A percentile compares a stretch with the other conserved stretches of the same genome.
These are phyloP conservation scores for Suhomyces emberorum DNA, from an alignment of 805 yeast genomes.

Conservation along the genomic window DNA sequence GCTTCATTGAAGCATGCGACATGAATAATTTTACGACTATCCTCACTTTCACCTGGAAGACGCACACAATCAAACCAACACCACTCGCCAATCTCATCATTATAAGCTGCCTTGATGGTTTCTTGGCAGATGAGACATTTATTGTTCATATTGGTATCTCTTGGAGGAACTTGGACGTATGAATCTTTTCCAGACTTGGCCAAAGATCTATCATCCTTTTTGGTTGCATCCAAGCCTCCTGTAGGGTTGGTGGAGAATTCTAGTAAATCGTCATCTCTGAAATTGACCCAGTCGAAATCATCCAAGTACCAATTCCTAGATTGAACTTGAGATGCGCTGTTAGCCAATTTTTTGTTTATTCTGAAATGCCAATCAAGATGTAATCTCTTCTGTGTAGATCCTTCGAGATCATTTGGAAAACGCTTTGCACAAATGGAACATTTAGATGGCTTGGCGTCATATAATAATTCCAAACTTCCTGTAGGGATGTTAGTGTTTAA, in stretches of 20 bases:
- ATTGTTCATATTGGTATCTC: conserved; percentile 33
- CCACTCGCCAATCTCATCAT: conserved; percentile 46
- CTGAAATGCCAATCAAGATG: conserved; percentile 98
- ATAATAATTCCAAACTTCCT: conserved; percentile 39
- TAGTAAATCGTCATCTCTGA: conserved; percentile 59
- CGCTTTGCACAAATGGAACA: conserved; percentile 91
- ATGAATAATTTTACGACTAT: conserved; percentile 39
- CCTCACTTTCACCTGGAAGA: conserved; percentile 34
- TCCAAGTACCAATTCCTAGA: conserved; percentile 81
- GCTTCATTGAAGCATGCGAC: conserved; percentile 38
- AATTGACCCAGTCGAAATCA: conserved; percentile 67
- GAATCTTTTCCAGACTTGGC: conserved; percentile 4
- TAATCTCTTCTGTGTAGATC: conserved; percentile 48
- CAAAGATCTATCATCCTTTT: conserved; percentile 1
- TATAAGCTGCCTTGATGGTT: conserved; percentile 40
- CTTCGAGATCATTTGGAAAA: conserved; percentile 59
- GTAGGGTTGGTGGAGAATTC: conserved; percentile 26
- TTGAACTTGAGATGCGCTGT: conserved; percentile 44
- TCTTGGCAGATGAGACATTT: conserved; percentile 43
- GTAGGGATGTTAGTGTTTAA: conserved; percentile 36
- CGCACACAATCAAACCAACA: conserved; percentile 40
- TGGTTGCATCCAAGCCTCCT: conserved; percentile 2
- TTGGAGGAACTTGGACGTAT: conserved; percentile 16
- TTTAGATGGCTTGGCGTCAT: conserved; percentile 65
- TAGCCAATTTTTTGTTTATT: conserved; percentile 66